phyloP scores from a whole-genome alignment of 192 early-diverging fungal species.

The Coemansia sp. region DNA sequence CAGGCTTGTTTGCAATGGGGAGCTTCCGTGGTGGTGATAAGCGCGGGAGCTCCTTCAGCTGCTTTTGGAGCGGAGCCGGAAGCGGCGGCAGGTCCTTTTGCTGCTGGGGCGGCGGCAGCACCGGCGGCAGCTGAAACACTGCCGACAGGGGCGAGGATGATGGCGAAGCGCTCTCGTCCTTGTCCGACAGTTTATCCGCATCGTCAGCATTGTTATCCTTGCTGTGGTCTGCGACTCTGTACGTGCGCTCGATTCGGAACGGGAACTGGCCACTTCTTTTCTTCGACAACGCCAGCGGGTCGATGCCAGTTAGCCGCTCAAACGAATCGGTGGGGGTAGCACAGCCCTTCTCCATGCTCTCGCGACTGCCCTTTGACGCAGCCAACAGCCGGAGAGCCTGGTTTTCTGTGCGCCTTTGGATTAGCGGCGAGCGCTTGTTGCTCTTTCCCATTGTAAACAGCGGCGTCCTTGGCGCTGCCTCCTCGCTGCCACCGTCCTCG shows the following conservation, averaged over 20 bases:
- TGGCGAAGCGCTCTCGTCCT: conserved; percentile 28
- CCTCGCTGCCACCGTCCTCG: conserved; percentile 8
- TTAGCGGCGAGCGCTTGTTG: conserved; percentile 27
- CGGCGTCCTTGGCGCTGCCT: not conserved
- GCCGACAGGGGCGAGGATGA: conserved; percentile 39
- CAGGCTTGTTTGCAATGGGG: conserved; percentile 29
- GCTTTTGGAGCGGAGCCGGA: conserved; percentile 39
- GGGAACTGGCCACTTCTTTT: conserved; percentile 22
- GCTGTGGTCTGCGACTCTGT: conserved; percentile 38
- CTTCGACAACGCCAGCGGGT: conserved; percentile 26
- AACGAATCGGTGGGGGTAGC: conserved; percentile 39
- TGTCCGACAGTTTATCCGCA: conserved; percentile 12
- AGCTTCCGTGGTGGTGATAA: conserved; percentile 54
- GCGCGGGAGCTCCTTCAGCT: conserved; percentile 48
- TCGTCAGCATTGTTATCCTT: conserved; percentile 32
- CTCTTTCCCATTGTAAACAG: conserved; percentile 13
- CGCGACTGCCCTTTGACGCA: conserved; percentile 27
- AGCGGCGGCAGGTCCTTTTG: conserved; percentile 44
- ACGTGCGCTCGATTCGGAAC: conserved; percentile 47
- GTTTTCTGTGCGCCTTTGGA: conserved; percentile 40
- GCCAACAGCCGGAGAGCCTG: conserved; percentile 21
- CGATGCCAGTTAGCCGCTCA: conserved; percentile 25
- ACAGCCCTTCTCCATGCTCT: conserved; percentile 45
- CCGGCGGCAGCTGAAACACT: conserved; percentile 34
- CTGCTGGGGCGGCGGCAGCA: conserved; percentile 43